Conservation (phyloP, 208 protist species). For the Wallacemonas sp. region DNA sequence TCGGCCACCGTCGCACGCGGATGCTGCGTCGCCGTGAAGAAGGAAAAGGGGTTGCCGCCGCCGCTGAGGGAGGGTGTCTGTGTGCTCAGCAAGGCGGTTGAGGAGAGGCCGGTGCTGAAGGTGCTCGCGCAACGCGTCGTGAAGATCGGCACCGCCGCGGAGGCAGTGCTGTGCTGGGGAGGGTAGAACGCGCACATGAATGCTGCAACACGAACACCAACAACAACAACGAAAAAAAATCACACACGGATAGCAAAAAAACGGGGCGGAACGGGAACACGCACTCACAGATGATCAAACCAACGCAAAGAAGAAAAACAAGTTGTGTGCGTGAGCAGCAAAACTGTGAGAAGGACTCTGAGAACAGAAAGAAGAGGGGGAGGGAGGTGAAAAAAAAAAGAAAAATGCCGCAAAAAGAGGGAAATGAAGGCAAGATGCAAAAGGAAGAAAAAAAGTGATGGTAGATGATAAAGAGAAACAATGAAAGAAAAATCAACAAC, state of each 20-base stretch:
- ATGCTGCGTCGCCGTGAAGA: not conserved
- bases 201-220: not conserved
- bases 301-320: too few species aligned
- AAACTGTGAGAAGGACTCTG: not conserved
- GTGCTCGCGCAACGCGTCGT: not conserved
- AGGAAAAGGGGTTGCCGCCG: not conserved
- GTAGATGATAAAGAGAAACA: not conserved
- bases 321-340: too few species aligned
- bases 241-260: not conserved
- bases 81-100: not conserved
- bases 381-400: conserved; percentile 1
- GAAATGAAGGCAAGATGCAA: conserved; percentile 1
- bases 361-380: not conserved
- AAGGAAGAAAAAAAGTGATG: conserved; percentile 3
- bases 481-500: not conserved
- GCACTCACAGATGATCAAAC: too few species aligned
- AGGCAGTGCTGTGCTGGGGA: not conserved
- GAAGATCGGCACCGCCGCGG: not conserved
- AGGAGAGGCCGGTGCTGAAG: not conserved
- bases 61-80: not conserved
- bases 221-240: not conserved
- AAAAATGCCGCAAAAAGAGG: conserved; percentile 8
- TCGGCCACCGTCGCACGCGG: not conserved
- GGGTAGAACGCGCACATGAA: not conserved
- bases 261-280: not conserved